Percentiles rank a stretch among this genome's conserved stretches.
Evolutionary conservation across 257 asterid genomes (phyloP).

Genomic region (Penstemon eatonii): DNA sequence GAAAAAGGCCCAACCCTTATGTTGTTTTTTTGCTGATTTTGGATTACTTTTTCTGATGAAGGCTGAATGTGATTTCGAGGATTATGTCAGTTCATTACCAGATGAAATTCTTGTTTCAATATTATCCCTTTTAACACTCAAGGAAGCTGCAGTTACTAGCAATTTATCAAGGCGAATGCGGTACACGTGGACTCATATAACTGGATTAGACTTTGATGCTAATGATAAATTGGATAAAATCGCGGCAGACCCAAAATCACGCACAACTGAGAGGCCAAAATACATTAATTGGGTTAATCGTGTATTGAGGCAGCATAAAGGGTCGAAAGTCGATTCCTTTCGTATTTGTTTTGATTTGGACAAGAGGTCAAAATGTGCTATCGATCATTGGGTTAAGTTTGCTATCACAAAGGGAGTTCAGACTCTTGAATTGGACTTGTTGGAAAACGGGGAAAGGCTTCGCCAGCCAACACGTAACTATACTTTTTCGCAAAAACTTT

Average conservation of each 20-base stretch:
- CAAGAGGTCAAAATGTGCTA: constrained; percentile 43
- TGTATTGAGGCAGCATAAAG: constrained; percentile 46
- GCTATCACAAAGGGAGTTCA: constrained; percentile 42
- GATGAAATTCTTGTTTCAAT: constrained; percentile 48
- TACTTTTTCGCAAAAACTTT: constrained; percentile 37
- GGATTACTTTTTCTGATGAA: constrained; percentile 16
- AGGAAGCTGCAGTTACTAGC: constrained; percentile 49
- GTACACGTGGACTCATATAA: constrained; percentile 42
- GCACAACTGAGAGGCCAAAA: constrained; percentile 38
- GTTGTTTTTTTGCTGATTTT: constrained; percentile 18
- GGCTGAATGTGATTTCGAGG: constrained; percentile 32
- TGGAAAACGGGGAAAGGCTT: constrained; percentile 49
- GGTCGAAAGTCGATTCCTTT: constrained; percentile 31
- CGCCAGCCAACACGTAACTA: constrained; percentile 44
- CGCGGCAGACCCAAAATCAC: constrained; percentile 35
- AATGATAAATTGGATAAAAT: constrained; percentile 37
- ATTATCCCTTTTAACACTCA: constrained; percentile 39
- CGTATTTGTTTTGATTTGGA: constrained; percentile 53
- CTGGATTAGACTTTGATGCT: constrained; percentile 43
- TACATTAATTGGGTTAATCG: constrained; percentile 64
- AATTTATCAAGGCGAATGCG: constrained; percentile 45
- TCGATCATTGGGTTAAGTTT: constrained; percentile 51
- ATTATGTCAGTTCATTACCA: constrained; percentile 43
- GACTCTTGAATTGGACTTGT: constrained; percentile 52
- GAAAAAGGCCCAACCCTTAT: constrained; percentile 23